Base-by-base conservation (phyloP, 2,329 filamentous ascomycete species). In the Talaromyces pinophilus region DNA sequence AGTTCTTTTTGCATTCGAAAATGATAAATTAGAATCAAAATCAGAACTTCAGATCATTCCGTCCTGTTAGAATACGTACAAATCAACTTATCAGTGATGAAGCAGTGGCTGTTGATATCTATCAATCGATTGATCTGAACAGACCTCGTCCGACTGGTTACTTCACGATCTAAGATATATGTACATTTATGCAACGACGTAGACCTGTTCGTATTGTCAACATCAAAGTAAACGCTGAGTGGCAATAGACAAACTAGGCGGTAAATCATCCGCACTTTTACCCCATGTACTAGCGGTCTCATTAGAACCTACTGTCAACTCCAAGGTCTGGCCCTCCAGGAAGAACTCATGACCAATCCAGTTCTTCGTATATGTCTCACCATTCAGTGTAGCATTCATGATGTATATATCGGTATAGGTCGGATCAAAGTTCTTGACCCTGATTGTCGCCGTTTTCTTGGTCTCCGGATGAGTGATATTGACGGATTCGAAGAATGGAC, bases 301-400 rank as follows among this genome's bases (percentile, higher is more conserved):
- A 40, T 81, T 80, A n/a, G 74, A 75, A 0, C 88, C 88, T 3
- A 91, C 78, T 2, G 81, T 85, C 64, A 91, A 76, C 64, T 90
- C 87, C 50, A 91, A 78, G 68, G 86, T 82, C 52, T 85, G 85
- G 0, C 89, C 89, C 30, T 89, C 82, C 0, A 85, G 80, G 73
- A 90, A 91, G 72, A 91, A 91, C 59, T 82, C 84, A 75, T 91
- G 89, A 61, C 84, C 83, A 35, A 91, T 79, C 88, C 88, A 91
- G 74, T 85, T 91, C 77, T 81, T 85, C 0, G 81, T 85, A 68
- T 89, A 91, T 0, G 79, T 74, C 70, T 81, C 68, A 1, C 89
- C 88, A 72, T 91, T 75, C 13, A 91, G 77, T 7, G 82, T 90
- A 1, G 87, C 89, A 57, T 79, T 86, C 78, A 90, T 88, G 15